Base-by-base conservation (phyloP, 139 green algal species). In the Axilococcus clingmanii region DNA sequence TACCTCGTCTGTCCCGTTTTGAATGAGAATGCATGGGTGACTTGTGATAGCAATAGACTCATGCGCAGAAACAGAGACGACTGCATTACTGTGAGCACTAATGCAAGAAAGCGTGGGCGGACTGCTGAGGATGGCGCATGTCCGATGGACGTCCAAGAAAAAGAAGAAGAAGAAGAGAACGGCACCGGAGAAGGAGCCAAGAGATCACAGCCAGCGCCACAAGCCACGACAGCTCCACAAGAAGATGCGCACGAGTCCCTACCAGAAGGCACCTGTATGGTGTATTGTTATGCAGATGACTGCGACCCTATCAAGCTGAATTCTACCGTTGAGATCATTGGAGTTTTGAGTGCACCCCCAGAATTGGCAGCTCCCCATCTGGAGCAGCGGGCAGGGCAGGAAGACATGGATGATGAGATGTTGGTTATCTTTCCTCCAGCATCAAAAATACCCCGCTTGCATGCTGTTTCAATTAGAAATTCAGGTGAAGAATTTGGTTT, bases 321-420 rank as follows among this genome's bases (percentile, higher is more conserved):
- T 35, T 71, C 82, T 9, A 58, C 82, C 14, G 57, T 84, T 15
- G 77, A 84, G 40, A 60, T 85, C 33, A 54, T 82, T 31, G 77
- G 77, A 14, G 45, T 85, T 19, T 25, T 84, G 9, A 61, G 45
- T 23, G 30, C 52, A 4, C 38, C 61, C 34, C 74, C 74, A 2
- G 58, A 76, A 52, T 62, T 82, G 16, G 74, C 66, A 9, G 22
- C 48, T 9, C 40, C 67, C 15, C 59, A 78, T 35, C 51, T 68
- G 36, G 43, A 23, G 20, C 49, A 42, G 15, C 34, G 42, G 1
- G 32, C 52, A 12, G 49, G 27, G 59, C 47, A 63, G 17, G 30
- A 32, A 14, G 29, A 50, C 20, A 15, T 69, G 35, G 20, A 56
- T 36, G 49, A 66, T 27, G 61, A 75, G 8, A 52, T 64, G 3